Base-by-base conservation (phyloP, 1,139 yeast species). In the Arxiozyma slooffiae region DNA sequence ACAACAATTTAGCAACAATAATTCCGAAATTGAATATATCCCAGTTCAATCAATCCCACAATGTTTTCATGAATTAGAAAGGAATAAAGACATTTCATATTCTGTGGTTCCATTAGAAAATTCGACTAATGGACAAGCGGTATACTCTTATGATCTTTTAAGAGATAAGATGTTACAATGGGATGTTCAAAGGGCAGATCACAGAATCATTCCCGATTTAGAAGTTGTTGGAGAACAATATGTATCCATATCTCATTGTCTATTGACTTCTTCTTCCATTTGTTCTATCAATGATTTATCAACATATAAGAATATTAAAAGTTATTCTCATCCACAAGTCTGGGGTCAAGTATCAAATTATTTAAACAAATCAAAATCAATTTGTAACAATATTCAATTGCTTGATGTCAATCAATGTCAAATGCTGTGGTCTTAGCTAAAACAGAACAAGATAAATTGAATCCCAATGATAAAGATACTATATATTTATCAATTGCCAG, bases 251-350 rank as follows among this genome's bases (percentile, higher is more conserved):
- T 84, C 82, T 53, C 97, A 92, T 68, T 82, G 84, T 63, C 71
- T 90, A 48, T 73, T 89, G 49, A 72, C 82, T 1, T 72, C 76
- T 47, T 71, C 78, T 2, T 64, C 64, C 1, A 45, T 58, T 7
- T 7, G 44, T 1, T 41, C 40, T 4, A 43, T 55, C 4, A 48
- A 52, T 3, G 50, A 55, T 6, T 38, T 61, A 18, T 72, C 72
- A 36, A 59, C 81, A 1, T 61, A 70, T 1, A 66, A 76, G 18
- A 75, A 83, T 49, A 68, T 69, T 17, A 78, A 75, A 40, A 76
- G 92, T 24, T 86, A 86, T 69, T 85, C 96, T 2, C 98, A 92
- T 67, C 97, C 98, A 4, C 98, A 92, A 65, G 98, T 89, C 0
- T 92, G 98, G 98, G 95, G 97, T 4, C 98, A 92, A 64, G 83